Percentiles rank a stretch among this genome's conserved stretches.
These are phyloP conservation scores for Leucogyrophana mollusca DNA, from an alignment of 768 basidiomycete genomes.

Conservation along the genomic window DNA sequence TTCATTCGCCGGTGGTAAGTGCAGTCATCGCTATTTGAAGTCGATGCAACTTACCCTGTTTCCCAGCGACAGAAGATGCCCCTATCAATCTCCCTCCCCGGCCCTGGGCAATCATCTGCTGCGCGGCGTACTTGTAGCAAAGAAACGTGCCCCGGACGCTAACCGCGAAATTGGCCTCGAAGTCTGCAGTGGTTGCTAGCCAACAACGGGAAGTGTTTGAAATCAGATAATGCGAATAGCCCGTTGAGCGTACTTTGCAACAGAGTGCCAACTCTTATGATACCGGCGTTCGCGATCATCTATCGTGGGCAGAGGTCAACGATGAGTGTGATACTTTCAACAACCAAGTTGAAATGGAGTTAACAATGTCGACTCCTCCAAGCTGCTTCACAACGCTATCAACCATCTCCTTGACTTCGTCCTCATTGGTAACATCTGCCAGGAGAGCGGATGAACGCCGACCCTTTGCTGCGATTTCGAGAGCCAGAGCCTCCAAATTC, in stretches of 20 bases:
- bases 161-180: slow-evolving; percentile 31
- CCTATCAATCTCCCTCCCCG: slow-evolving; percentile 42
- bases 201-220: not conserved
- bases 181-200: slow-evolving; percentile 31
- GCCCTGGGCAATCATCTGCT: slow-evolving; percentile 44
- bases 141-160: slow-evolving; percentile 41
- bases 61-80: slow-evolving; percentile 35
- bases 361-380: slow-evolving; percentile 8
- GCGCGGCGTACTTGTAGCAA: slow-evolving; percentile 42
- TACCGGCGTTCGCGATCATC: slow-evolving; percentile 21
- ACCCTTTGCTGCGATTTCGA: slow-evolving; percentile 20
- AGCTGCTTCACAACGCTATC: slow-evolving; percentile 11
- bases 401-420: slow-evolving; percentile 22
- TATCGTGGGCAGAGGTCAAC: not conserved
- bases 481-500: slow-evolving; percentile 8
- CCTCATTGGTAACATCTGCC: slow-evolving; percentile 21
- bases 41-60: slow-evolving; percentile 16
- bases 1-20: no score
- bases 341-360: not conserved
- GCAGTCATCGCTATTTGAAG: no score
- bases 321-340: not conserved
- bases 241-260: slow-evolving; percentile 13
- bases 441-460: slow-evolving; percentile 13
- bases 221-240: slow-evolving; percentile 1
- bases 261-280: slow-evolving; percentile 4